Percentiles rank a stretch among this genome's conserved stretches.
Evolutionary conservation across 495 filamentous ascomycete genomes (phyloP).

Genomic region (Pyrenula aspistea): DNA sequence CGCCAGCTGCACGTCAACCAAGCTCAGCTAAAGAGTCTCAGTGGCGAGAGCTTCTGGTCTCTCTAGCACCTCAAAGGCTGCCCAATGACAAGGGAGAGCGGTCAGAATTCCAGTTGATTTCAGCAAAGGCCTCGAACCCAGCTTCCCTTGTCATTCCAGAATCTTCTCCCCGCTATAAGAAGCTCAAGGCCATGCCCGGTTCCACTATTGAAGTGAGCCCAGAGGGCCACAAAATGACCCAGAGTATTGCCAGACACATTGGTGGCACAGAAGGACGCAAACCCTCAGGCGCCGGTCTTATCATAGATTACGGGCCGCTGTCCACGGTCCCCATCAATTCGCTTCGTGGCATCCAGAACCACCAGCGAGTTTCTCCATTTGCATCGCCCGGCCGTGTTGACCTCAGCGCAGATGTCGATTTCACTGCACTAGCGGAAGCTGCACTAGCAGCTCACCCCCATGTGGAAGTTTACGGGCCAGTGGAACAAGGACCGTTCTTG

Average conservation of each 20-base stretch:
- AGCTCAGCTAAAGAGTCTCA: slow-evolving; percentile 41
- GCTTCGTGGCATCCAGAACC: slow-evolving; percentile 70
- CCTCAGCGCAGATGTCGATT: slow-evolving; percentile 85
- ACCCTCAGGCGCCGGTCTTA: slow-evolving; percentile 67
- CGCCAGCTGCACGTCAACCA: slow-evolving; percentile 15
- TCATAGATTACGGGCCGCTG: slow-evolving; percentile 85
- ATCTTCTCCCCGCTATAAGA: slow-evolving; percentile 68
- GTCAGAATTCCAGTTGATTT: slow-evolving; percentile 71
- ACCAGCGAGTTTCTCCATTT: slow-evolving; percentile 66
- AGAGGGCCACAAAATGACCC: slow-evolving; percentile 62
- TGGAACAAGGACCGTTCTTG: slow-evolving; percentile 75
- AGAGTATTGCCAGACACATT: slow-evolving; percentile 73
- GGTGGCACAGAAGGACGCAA: slow-evolving; percentile 40
- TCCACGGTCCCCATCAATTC: slow-evolving; percentile 73
- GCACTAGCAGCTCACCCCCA: slow-evolving; percentile 59
- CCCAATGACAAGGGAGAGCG: slow-evolving; percentile 40
- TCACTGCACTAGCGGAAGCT: slow-evolving; percentile 68
- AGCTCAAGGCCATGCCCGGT: slow-evolving; percentile 47
- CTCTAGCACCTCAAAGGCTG: slow-evolving; percentile 41
- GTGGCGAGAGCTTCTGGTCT: slow-evolving; percentile 84
- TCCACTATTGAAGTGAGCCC: slow-evolving; percentile 82
- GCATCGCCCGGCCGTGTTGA: slow-evolving; percentile 68
- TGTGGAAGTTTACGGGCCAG: slow-evolving; percentile 86
- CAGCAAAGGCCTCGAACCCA: slow-evolving; percentile 60
- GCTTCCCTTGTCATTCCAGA: slow-evolving; percentile 76